A percentile compares a stretch with the other conserved stretches of the same genome.
These are phyloP conservation scores for Blastobotrys mokoenaii DNA, from an alignment of 805 yeast genomes.

Conservation along the genomic window DNA sequence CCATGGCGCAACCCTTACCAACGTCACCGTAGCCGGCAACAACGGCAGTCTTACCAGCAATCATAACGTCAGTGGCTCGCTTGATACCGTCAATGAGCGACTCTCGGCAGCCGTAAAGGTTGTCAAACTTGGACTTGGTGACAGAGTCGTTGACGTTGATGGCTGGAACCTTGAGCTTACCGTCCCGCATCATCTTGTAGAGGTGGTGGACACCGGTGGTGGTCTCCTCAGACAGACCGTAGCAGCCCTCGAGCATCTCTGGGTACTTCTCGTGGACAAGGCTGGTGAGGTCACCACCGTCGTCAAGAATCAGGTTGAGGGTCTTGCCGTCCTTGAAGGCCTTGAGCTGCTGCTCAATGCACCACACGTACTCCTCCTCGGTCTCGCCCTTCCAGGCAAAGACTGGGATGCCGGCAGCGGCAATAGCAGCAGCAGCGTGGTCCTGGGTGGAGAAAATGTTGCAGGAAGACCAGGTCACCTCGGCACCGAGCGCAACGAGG, in stretches of 20 bases:
- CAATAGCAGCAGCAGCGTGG: conserved; percentile 99
- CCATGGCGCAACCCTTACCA: conserved; percentile 99
- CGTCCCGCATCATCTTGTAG: conserved; percentile 90
- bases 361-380: conserved; percentile 98
- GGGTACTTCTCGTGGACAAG: conserved; percentile 97
- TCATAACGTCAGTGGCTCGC: conserved; percentile 99
- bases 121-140: conserved; percentile 98
- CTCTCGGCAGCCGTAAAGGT: conserved; percentile 99
- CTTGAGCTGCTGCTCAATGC: conserved; percentile 97
- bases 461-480: conserved; percentile 99
- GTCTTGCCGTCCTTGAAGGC: conserved; percentile 94
- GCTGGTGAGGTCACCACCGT: conserved; percentile 98
- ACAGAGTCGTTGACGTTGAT: conserved; percentile 98
- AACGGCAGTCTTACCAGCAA: conserved; percentile 98
- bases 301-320: conserved; percentile 95
- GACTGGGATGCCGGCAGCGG: conserved; percentile 98
- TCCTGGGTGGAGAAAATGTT: conserved; percentile 99
- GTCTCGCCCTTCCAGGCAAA: conserved; percentile 99
- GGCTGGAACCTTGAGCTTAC: conserved; percentile 92
- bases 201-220: conserved; percentile 99
- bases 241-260: conserved; percentile 91
- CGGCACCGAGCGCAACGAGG: conserved; percentile 95
- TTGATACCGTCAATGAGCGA: conserved; percentile 97
- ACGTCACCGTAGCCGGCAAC: conserved; percentile 99
- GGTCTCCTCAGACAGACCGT: conserved; percentile 97